Base-by-base conservation (phyloP, 257 asterid genomes). In the Gentiana dahurica region DNA sequence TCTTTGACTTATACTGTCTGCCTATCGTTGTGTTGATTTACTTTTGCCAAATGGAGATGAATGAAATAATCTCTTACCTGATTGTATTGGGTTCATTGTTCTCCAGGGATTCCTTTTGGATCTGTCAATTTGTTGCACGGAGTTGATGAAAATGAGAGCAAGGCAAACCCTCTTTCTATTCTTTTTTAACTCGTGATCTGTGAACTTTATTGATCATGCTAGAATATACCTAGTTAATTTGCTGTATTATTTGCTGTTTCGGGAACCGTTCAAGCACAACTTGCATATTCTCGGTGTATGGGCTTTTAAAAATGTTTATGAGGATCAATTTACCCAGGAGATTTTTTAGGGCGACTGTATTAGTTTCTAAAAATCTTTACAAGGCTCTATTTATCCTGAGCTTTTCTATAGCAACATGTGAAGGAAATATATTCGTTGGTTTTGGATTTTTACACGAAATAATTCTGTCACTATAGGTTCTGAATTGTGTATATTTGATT, bases 111-210 rank as follows among this genome's bases (percentile, higher is more conserved):
- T 71, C 98, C 98, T 55, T 92, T 79, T 65, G 98, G 98, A 55
- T 92, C 98, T 51, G 98, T 92, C 65, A 92, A 92, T 81, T 81
- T 92, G 64, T 64, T 81, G 82, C 81, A 83, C 57, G 98, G 98
- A 63, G 95, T 92, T 33, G 98, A 92, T 77, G 94, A 85, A 71
- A 77, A 85, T 62, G 98, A 92, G 87, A 92, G 93, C 97, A 92
- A 92, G 98, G 98, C 81, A 83, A 76, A 80, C 53, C 82, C 77
- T 80, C 81, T 84, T 68, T 41, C 73, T 79, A 78, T 73, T 75
- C 80, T 67, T 78, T 81, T 84, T 79, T 62, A 54, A 81, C 88
- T 78, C 75, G 69, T 69, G 64, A 61, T 50, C 45, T 66, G 62
- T 73, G 61, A 54, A 8, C 24, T 66, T 58, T 61, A 47, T 47